Evolutionary conservation across 805 yeast genomes (phyloP).

Genomic region (Candida lessepsii): DNA sequence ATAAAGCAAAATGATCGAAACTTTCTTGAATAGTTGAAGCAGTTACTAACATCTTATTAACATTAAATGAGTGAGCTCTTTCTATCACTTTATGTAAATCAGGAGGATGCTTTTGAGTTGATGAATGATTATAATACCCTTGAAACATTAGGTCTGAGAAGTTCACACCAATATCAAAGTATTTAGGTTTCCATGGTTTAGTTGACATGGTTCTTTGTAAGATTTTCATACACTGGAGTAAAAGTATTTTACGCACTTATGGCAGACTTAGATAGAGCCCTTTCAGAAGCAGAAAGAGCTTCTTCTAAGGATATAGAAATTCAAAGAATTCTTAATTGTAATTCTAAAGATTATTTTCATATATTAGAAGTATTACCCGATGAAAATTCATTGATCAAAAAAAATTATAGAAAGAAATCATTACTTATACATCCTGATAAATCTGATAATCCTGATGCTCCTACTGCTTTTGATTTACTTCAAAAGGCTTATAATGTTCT

Average conservation of each 20-base stretch:
- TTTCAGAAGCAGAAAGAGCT: constrained; percentile 21
- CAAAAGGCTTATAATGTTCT: constrained; percentile 17
- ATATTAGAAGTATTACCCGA: constrained; percentile 40
- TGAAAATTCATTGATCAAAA: constrained; percentile 44
- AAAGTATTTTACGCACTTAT: not conserved
- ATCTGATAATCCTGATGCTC: constrained; percentile 52
- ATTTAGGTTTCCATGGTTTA: constrained; percentile 24
- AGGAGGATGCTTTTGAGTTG: constrained; percentile 52
- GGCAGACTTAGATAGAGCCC: constrained; percentile 12
- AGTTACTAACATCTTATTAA: constrained; percentile 71
- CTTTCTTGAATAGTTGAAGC: constrained; percentile 79
- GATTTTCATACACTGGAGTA: constrained; percentile 1
- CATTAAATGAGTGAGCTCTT: constrained; percentile 66
- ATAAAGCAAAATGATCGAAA: constrained; percentile 55
- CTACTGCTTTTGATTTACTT: constrained; percentile 60
- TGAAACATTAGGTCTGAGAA: constrained; percentile 86
- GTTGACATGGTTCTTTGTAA: not conserved
- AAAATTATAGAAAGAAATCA: constrained; percentile 55
- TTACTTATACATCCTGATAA: constrained; percentile 71
- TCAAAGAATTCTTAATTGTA: constrained; percentile 47
- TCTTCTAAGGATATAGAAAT: constrained; percentile 52
- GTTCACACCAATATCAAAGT: constrained; percentile 60
- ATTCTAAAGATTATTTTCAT: constrained; percentile 53
- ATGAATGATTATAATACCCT: constrained; percentile 71
- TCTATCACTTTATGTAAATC: constrained; percentile 65